Base-by-base conservation (phyloP, 1,284 basidiomycete genomes). In the Cerrena zonata region DNA sequence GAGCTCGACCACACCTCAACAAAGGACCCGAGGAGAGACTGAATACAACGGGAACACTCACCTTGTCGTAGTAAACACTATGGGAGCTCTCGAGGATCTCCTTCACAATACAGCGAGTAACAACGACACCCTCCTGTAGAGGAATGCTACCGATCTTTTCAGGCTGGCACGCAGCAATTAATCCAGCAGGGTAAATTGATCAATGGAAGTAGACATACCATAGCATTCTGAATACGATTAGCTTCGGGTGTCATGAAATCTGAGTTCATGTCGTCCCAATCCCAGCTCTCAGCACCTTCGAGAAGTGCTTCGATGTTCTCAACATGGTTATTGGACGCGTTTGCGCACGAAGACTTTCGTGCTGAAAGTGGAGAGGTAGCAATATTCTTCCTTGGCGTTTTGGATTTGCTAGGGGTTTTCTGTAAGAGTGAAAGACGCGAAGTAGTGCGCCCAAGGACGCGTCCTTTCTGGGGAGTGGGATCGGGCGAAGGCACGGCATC, bases 81-180 rank as follows among this genome's bases (percentile, higher is more conserved):
- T 48, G 23, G 21, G 46, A 34, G 2, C 34, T 42, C 19, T 61
- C 50, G 18, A 55, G 43, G 1, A 63, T 53, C 2, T 47, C 58
- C 57, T 76, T 69, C 13, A 82, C 76, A 10, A 69, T 58, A 57
- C 81, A 84, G 21, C 82, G 73, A n/a, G 74, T 76, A 19, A 42
- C 5, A n/a, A 34, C 30, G 15, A 34, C 15, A 15, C 15, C 15
- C 7, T 34, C 30, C 15, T 15, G 30, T 7, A 34, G 30, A 7
- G 30, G 15, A 7, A 34, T 34, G 30, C 30, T 34, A 15, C 30
- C 30, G 7, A 15, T 15, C 7, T 34, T 34, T 15, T 34, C 30
- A 34, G 30, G 15, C 30, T 34, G 30, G 7, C 7, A 34, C 7
- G 15, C 7, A 7, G 15, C 7, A 34, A 34, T 34, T 15, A 34